Evolutionary conservation across 2,329 filamentous ascomycete species (phyloP).

Genomic region (Thermomyces lanuginosus): DNA sequence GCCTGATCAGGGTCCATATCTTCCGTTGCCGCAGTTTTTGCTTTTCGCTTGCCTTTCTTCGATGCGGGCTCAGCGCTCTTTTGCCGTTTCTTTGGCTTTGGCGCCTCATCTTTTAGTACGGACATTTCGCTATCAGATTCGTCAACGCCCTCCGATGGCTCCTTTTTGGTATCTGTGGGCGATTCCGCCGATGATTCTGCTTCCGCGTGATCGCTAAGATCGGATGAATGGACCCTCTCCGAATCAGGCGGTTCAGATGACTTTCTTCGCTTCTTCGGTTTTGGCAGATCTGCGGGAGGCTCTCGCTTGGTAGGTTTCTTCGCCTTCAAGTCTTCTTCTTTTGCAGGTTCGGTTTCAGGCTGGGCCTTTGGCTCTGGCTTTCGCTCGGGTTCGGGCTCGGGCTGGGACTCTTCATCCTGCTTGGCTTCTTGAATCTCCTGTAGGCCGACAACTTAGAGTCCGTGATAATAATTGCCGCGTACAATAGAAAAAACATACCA

Average conservation of each 20-base stretch:
- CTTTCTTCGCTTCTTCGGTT: conserved; percentile 21
- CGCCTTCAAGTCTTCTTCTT: conserved; percentile 9
- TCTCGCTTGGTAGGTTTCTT: conserved; percentile 14
- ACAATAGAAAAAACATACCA: conserved; percentile 17
- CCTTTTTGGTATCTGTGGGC: conserved; percentile 10
- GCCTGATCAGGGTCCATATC: conserved; percentile 47
- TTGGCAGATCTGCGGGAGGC: conserved; percentile 9
- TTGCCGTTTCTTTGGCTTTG: conserved; percentile 34
- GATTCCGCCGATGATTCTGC: conserved; percentile 9
- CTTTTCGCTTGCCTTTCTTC: conserved; percentile 17
- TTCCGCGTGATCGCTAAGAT: conserved; percentile 9
- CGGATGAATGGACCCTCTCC: conserved; percentile 7
- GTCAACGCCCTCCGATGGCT: conserved; percentile 28
- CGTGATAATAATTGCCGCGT: too few relatives aligned
- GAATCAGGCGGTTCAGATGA: conserved; percentile 13
- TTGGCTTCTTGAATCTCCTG: conserved; percentile 6
- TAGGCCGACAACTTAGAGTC: too few relatives aligned
- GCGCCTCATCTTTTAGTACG: conserved; percentile 58
- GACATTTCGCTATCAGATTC: conserved; percentile 52
- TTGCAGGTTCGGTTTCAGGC: conserved; percentile 5
- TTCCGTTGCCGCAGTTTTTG: conserved; percentile 23
- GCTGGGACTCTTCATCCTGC: conserved; percentile 6
- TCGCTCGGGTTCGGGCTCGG: neutral
- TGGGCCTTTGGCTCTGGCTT: conserved; percentile 6
- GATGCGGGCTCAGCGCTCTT: conserved; percentile 14